Percentiles rank a stretch among this genome's conserved stretches.
Conservation (phyloP, 352 stramenopile species). For the Thalassiosira gravida region DNA sequence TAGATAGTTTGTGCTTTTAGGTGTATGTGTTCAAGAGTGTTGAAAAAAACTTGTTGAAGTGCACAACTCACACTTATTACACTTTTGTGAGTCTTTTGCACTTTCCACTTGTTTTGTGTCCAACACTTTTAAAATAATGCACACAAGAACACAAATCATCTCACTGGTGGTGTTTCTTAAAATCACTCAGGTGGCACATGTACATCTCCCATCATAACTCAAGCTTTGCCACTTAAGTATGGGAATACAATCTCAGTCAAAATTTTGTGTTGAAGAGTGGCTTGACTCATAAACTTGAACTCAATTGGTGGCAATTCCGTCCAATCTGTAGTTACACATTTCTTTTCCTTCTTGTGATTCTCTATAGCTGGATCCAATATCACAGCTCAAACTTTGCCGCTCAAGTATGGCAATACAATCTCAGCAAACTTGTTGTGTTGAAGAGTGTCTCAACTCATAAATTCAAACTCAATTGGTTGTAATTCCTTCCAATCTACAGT, state of each 20-base stretch:
- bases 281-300: background rate
- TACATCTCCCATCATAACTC: conserved; percentile 13
- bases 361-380: background rate
- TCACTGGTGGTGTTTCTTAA: no score
- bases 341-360: background rate
- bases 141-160: no score
- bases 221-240: background rate
- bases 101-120: no score
- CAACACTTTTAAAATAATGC: no score
- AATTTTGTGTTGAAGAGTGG: conserved; percentile 20
- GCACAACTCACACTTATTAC: no score
- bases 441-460: background rate
- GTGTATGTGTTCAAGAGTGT: no score
- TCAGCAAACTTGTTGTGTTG: conserved; percentile 31
- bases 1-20: no score
- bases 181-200: conserved; percentile 1
- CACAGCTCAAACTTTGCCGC: background rate
- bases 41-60: no score
- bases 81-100: no score
- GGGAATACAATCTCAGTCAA: conserved; percentile 21
- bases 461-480: background rate
- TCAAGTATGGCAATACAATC: conserved; percentile 8
- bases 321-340: background rate
- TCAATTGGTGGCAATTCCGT: background rate
- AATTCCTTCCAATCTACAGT: background rate